A percentile compares a stretch with the other conserved stretches of the same genome.
These are phyloP conservation scores for Amanita thiersii DNA, from an alignment of 768 basidiomycete species.

Conservation along the genomic window DNA sequence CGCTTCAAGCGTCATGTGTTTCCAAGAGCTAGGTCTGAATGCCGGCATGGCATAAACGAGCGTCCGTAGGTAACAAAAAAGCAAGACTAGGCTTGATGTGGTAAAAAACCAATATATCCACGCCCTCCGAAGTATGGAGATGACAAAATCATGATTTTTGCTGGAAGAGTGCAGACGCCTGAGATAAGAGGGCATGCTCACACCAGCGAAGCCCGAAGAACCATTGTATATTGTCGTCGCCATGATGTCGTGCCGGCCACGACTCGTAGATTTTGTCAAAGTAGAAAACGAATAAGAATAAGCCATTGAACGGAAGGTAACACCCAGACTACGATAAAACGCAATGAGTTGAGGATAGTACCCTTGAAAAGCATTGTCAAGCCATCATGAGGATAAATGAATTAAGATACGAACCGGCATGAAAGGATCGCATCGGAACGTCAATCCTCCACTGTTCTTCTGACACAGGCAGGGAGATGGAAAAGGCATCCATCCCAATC, in stretches of 20 bases:
- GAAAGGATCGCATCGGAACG: slow-evolving; percentile 78
- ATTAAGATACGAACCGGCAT: slow-evolving; percentile 45
- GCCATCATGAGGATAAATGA: not conserved
- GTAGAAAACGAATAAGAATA: slow-evolving; percentile 71
- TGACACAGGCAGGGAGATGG: slow-evolving; percentile 19
- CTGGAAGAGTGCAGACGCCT: slow-evolving; percentile 15
- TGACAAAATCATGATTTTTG: not conserved
- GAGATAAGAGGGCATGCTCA: slow-evolving; percentile 40
- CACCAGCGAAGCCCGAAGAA: slow-evolving; percentile 41
- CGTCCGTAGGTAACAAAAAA: slow-evolving; percentile 40
- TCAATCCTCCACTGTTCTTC: slow-evolving; percentile 50
- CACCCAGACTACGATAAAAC: slow-evolving; percentile 54
- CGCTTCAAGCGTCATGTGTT: slow-evolving; percentile 35
- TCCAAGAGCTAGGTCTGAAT: slow-evolving; percentile 19
- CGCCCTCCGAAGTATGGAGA: slow-evolving; percentile 12
- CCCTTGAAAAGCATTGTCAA: slow-evolving; percentile 29
- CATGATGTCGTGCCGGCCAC: slow-evolving; percentile 20
- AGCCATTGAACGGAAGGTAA: slow-evolving; percentile 44
- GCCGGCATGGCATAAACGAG: slow-evolving; percentile 35
- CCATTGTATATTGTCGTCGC: slow-evolving; percentile 64
- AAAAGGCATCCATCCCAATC: slow-evolving; percentile 60
- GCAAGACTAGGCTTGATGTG: slow-evolving; percentile 21
- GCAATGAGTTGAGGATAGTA: slow-evolving; percentile 68
- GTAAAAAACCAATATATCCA: slow-evolving; percentile 18
- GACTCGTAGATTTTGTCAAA: slow-evolving; percentile 21